Conservation (phyloP, 2,329 filamentous ascomycete genomes). For the Calonectria naviculata region DNA sequence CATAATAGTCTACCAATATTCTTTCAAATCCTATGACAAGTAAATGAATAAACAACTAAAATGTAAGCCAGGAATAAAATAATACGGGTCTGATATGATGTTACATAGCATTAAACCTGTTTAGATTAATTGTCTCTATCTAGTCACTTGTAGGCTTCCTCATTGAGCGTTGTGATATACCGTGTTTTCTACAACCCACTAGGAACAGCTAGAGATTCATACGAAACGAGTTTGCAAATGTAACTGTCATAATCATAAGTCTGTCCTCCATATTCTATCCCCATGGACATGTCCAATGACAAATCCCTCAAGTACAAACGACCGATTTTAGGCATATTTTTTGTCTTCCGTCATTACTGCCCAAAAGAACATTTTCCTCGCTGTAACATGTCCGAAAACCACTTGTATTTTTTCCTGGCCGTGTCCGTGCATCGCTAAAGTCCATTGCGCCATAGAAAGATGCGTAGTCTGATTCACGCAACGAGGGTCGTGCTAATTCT, state of each 20-base stretch:
- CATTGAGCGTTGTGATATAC: no score
- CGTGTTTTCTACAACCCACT: no score
- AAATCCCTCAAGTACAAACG: neutral
- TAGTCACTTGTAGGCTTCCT: no score
- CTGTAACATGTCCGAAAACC: neutral
- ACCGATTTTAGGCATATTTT: neutral
- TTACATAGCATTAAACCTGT: no score
- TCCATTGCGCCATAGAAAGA: neutral
- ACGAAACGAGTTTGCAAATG: neutral
- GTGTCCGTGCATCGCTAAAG: neutral
- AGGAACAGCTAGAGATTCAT: no score
- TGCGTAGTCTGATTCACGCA: neutral
- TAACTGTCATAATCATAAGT: neutral
- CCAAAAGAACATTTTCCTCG: neutral
- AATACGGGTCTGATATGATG: no score
- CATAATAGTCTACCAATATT: no score
- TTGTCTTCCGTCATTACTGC: neutral
- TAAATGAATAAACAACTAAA: no score
- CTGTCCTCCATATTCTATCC: neutral
- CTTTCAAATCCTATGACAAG: no score
- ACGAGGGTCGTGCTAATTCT: neutral
- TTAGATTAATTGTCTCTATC: no score
- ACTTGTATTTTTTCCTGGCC: neutral
- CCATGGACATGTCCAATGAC: neutral
- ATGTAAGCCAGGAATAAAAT: no score